A percentile compares a stretch with the other conserved stretches of the same genome.
Evolutionary conservation across 257 asterid species (phyloP).

Genomic region (Solanum chmielewskii): DNA sequence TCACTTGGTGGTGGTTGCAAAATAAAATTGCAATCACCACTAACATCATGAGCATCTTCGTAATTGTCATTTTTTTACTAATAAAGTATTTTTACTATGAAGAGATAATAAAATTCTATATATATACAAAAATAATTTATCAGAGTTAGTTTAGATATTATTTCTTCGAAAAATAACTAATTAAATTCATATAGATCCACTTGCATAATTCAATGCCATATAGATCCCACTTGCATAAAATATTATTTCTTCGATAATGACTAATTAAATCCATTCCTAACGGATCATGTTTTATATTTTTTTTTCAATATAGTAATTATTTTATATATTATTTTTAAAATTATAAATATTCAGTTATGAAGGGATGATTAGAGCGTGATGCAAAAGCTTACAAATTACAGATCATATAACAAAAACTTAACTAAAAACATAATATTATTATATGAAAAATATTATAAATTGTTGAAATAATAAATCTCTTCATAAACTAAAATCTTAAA

Average conservation of each 20-base stretch:
- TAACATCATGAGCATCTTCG: background rate
- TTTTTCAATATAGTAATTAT: background rate
- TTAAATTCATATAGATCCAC: background rate
- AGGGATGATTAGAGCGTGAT: accelerated
- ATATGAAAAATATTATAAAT: too few relatives aligned
- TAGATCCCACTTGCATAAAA: background rate
- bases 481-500: too few relatives aligned
- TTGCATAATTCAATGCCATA: background rate
- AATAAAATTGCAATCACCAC: background rate
- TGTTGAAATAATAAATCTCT: too few relatives aligned
- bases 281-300: background rate
- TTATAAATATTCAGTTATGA: background rate
- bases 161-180: too few relatives aligned
- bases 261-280: background rate
- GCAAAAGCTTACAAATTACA: too few relatives aligned
- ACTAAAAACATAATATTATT: too few relatives aligned
- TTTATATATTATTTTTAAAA: background rate
- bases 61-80: background rate
- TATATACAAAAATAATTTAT: background rate
- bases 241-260: background rate
- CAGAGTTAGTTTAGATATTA: background rate
- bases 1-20: background rate
- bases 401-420: too few relatives aligned
- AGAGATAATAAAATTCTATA: background rate
- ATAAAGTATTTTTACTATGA: background rate